Evolutionary conservation across 2,329 filamentous ascomycete species (phyloP), one percentile per base, ranked within the genome.

Genomic region (Microdochium paspali): DNA sequence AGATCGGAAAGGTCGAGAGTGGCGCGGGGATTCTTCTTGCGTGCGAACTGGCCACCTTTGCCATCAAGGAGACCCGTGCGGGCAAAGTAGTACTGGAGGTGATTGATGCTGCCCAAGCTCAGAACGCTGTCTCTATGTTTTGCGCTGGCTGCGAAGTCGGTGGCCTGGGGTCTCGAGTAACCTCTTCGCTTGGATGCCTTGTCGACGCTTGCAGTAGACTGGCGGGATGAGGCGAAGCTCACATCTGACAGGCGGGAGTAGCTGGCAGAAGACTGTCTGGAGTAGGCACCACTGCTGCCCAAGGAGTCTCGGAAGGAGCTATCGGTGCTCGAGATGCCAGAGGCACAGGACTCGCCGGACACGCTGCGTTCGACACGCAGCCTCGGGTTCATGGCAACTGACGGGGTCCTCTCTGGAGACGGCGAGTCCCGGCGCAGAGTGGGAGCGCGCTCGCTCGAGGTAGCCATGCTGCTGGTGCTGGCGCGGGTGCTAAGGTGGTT

Each of bases 51-150:
- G 47, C 82, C 93, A 30, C 90, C 91, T 63, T 96, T 96, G 48
- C 91, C 90, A 61, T 98, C 93, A 45, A 98, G 70, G 53, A 98
- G 69, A 5, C 93, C 93, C 1, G 93, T 98, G 50, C 93, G 78
- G 30, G 93, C 91, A 70, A 98, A 98, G 68, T 97, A 98, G 69
- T 97, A 95, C 66, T 98, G 93, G 60, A 98, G 73, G 69, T 98
- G 93, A 48, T 90, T 89, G 58, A 98, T 98, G 66, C 90, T 96
- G 47, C 93, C 93, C 52, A 98, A 70, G 61, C 89, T 95, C 80
- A 97, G 85, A 54, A 98, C 93, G 62, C 90, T 96, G 65, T 98
- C 91, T 53, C 93, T 79, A 45, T 89, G 89, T 61, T 82, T 83
- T 44, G 93, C 93, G 48, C 90, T 96, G 50, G 87, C 85, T 24